Evolutionary conservation across 2,329 filamentous ascomycete genomes (phyloP).

Genomic region (Myriosclerotinia scirpicola): DNA sequence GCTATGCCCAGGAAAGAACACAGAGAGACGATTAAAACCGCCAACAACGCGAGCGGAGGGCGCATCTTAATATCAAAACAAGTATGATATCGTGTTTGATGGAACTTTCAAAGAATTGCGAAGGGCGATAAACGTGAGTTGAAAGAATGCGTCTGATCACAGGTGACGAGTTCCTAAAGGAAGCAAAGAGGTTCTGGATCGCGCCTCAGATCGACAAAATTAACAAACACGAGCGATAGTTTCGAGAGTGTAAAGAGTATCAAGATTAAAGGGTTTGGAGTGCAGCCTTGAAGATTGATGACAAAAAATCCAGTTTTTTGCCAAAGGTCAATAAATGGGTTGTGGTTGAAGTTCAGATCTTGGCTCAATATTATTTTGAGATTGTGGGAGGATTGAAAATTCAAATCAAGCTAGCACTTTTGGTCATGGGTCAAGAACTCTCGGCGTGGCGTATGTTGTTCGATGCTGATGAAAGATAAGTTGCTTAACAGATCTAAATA

Average conservation of each 20-base stretch:
- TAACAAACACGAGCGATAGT: not conserved
- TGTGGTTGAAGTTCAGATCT: not conserved
- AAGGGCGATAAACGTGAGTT: not conserved
- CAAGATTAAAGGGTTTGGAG: not conserved
- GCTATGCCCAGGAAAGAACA: not conserved
- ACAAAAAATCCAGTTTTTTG: not conserved
- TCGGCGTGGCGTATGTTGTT: not conserved
- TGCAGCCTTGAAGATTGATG: not conserved
- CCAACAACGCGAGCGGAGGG: not conserved
- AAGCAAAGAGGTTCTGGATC: not conserved
- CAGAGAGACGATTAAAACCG: not conserved
- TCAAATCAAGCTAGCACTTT: constrained; percentile 1
- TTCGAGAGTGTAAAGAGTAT: not conserved
- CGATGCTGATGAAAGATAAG: not conserved
- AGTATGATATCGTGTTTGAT: not conserved
- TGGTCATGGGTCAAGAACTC: not conserved
- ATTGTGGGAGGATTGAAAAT: constrained; percentile 3
- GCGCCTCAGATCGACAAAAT: not conserved
- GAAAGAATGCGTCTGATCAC: not conserved
- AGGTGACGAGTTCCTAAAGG: not conserved
- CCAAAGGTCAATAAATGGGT: not conserved
- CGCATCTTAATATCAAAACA: not conserved
- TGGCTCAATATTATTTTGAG: not conserved
- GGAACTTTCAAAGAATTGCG: not conserved
- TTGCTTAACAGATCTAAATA: not conserved